phyloP scores from a whole-genome alignment of 106 monocot species.

The Dendrobium catenatum region DNA sequence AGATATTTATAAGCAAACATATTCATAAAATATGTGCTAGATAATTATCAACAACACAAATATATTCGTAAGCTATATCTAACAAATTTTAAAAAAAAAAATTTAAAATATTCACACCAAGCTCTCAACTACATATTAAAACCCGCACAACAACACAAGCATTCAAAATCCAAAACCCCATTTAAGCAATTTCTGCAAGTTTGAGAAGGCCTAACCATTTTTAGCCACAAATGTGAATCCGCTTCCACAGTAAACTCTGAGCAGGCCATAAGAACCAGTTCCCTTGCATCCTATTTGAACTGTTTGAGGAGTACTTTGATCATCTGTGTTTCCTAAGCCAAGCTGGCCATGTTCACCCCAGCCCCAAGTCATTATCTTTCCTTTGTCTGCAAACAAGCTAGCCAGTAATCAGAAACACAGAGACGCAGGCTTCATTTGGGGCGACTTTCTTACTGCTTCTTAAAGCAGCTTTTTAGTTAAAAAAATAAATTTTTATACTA shows the following conservation, averaged over 20 bases:
- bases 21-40: too few relatives aligned
- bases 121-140: background rate
- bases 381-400: conserved; percentile 35
- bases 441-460: too few relatives aligned
- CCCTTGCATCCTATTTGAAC: conserved; percentile 22
- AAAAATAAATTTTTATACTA: too few relatives aligned
- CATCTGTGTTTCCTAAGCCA: conserved; percentile 54
- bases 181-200: background rate
- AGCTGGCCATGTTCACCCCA: conserved; percentile 97
- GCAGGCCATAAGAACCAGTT: background rate
- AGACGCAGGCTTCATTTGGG: background rate
- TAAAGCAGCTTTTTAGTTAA: too few relatives aligned
- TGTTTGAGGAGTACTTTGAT: conserved; percentile 44
- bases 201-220: conserved; percentile 4
- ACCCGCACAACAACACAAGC: too few relatives aligned
- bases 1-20: too few relatives aligned
- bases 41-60: too few relatives aligned
- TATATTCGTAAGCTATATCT: too few relatives aligned
- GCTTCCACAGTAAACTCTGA: conserved; percentile 66
- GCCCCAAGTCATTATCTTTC: conserved; percentile 76
- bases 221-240: conserved; percentile 64
- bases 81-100: too few relatives aligned
- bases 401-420: background rate
- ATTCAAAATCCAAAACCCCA: too few relatives aligned
- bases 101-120: background rate